Evolutionary conservation across 306 rosid genomes (phyloP), one percentile per base, ranked within the genome.

Genomic region (Begonia fuchsioides): DNA sequence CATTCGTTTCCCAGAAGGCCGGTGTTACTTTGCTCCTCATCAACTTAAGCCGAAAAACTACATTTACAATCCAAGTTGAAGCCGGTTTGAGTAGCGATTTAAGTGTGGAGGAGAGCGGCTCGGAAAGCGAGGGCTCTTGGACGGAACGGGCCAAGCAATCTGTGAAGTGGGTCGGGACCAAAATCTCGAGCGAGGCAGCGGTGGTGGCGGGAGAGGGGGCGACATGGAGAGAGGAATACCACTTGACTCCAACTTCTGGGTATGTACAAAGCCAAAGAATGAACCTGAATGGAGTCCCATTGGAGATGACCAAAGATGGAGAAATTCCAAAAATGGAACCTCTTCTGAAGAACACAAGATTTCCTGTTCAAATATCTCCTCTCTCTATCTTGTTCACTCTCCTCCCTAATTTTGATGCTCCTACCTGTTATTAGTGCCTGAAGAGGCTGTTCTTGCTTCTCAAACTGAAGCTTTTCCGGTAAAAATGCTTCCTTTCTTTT

Each of bases 31-130:
- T 77, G 39, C 66, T 90, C 49, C 67, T 90, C 15, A 81, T 90
- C 62, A 90, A 90, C 55, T 57, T 90, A n/a, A 90, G 94, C 82
- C 81, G 82, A 3, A 76, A 72, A 61, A 81, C 94, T 11, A 54
- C 55, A 48, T 90, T 81, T 66, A 48, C 47, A 52, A 64, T 76
- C 54, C 46, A 44, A 15, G 61, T 71, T 49, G 58, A 56, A 53
- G 82, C 71, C 8, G 51, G 51, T 12, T 53, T 57, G 68, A 53
- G 39, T 10, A 1, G 17, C 15, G 9, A 56, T 39, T 17, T 44
- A 39, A 61, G 17, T 10, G 54, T 44, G 43, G 40, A 10, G 15
- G 32, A 40, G 20, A 74, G 40, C 43, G 60, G 13, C 57, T 58
- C 38, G 18, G 53, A 1, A 15, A 18, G 9, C 54, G 77, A 68